These are phyloP conservation scores for Schizophyllum amplum DNA, from an alignment of 1,284 basidiomycete species.

Conservation along the genomic window DNA sequence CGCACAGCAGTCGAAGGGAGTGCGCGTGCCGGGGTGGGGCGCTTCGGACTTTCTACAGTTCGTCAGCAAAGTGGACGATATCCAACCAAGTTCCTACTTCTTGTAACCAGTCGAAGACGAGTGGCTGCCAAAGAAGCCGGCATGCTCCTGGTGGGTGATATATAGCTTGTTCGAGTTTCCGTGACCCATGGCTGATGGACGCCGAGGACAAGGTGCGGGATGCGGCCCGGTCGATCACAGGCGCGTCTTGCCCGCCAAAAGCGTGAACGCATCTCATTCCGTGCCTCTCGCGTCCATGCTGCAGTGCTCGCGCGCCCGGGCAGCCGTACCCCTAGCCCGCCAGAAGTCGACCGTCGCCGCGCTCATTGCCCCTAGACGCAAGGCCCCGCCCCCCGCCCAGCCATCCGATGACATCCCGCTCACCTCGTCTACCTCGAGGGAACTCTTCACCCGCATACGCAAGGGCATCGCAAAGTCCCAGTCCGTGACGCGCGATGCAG, in stretches of 20 bases:
- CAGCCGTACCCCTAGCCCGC: not conserved
- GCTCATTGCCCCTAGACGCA: not conserved
- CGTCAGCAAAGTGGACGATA: conserved; percentile 1
- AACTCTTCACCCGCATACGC: not conserved
- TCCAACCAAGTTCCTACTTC: conserved; percentile 36
- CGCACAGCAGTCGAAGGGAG: conserved; percentile 89
- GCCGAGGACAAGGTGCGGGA: not conserved
- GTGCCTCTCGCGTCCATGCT: not conserved
- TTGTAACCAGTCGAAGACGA: conserved; percentile 69
- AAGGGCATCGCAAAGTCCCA: not conserved
- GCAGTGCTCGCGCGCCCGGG: not conserved
- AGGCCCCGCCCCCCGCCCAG: too few species aligned
- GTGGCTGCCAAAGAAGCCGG: conserved; percentile 70
- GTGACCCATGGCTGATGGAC: conserved; percentile 72
- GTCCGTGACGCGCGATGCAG: conserved; percentile 1
- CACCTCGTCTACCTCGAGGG: not conserved
- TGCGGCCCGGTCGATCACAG: not conserved
- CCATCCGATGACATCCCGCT: not conserved
- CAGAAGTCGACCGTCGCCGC: not conserved
- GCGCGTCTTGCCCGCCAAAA: too few species aligned
- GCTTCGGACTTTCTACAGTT: conserved; percentile 54
- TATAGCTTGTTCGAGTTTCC: conserved; percentile 82
- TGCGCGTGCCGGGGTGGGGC: conserved; percentile 50
- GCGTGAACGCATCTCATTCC: too few species aligned
- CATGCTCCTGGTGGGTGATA: conserved; percentile 79